These are phyloP conservation scores for Leptographium lundbergii DNA, from an alignment of 2,329 filamentous ascomycete genomes.

Conservation along the genomic window DNA sequence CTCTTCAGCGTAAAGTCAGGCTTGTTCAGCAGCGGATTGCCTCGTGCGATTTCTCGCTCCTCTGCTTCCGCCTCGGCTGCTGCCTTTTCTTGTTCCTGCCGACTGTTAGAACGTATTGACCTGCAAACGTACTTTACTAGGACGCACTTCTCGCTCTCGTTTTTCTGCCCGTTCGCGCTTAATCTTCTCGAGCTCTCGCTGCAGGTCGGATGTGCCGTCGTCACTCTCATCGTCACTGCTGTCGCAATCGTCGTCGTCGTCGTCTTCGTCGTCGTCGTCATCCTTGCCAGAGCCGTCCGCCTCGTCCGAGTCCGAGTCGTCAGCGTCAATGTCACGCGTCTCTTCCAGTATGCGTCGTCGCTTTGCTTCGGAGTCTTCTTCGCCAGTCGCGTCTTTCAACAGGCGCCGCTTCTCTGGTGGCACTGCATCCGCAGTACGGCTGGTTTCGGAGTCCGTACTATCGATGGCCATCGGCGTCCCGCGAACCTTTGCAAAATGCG, in stretches of 20 bases:
- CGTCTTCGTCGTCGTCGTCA: conserved; percentile 64
- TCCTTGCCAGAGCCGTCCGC: conserved; percentile 46
- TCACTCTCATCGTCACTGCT: conserved; percentile 61
- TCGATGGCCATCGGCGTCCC: conserved; percentile 33
- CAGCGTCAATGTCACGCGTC: conserved; percentile 76
- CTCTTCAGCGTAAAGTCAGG: conserved; percentile 82
- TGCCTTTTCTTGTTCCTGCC: conserved; percentile 63
- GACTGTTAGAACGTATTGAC: neutral
- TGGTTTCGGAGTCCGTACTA: conserved; percentile 9
- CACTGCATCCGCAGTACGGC: conserved; percentile 10
- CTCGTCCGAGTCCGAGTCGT: conserved; percentile 48
- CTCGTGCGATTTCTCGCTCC: conserved; percentile 78
- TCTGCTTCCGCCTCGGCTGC: conserved; percentile 70
- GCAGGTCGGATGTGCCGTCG: conserved; percentile 77
- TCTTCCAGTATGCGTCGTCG: conserved; percentile 78
- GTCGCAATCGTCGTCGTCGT: conserved; percentile 45
- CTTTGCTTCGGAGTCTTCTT: conserved; percentile 67
- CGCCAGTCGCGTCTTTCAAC: conserved; percentile 13
- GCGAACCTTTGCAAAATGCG: conserved; percentile 75
- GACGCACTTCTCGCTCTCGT: conserved; percentile 54
- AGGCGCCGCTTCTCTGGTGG: conserved; percentile 8
- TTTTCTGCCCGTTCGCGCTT: conserved; percentile 74
- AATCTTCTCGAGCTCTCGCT: conserved; percentile 90
- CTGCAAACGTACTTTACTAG: neutral
- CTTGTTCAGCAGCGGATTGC: conserved; percentile 86